phyloP scores from a whole-genome alignment of 2,329 filamentous ascomycete genomes.

The Epichloe scottii region DNA sequence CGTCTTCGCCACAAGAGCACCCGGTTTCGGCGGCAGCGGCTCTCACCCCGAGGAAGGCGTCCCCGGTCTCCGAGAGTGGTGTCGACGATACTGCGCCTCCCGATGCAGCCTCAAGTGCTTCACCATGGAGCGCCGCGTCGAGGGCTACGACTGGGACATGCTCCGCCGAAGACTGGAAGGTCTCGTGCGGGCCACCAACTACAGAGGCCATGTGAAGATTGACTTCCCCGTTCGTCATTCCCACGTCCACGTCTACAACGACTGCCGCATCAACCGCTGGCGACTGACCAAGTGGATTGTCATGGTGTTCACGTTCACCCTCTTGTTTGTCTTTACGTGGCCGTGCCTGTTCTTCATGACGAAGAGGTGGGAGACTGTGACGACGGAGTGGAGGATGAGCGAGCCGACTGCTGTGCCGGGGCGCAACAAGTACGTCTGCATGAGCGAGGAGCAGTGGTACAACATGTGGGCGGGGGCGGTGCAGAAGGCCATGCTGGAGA shows the following conservation, averaged over 20 bases:
- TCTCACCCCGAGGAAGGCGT: constrained; percentile 17
- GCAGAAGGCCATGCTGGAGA: constrained; percentile 43
- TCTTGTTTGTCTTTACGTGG: constrained; percentile 60
- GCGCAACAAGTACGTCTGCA: constrained; percentile 35
- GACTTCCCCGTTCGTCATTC: constrained; percentile 45
- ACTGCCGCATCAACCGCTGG: constrained; percentile 50
- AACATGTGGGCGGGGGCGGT: constrained; percentile 50
- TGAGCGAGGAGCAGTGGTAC: constrained; percentile 49
- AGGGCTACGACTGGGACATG: constrained; percentile 46
- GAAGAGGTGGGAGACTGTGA: constrained; percentile 51
- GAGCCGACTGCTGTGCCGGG: constrained; percentile 16
- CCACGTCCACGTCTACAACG: constrained; percentile 50
- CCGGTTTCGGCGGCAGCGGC: constrained; percentile 24
- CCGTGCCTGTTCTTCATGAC: constrained; percentile 57
- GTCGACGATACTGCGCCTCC: constrained; percentile 51
- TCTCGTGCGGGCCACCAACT: constrained; percentile 53
- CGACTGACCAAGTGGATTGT: constrained; percentile 50
- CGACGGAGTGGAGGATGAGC: constrained; percentile 41
- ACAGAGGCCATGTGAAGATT: constrained; percentile 48
- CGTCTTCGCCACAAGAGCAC: constrained; percentile 38
- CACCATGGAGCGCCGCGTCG: constrained; percentile 36
- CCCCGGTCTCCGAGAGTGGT: constrained; percentile 44
- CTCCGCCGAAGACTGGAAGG: constrained; percentile 39
- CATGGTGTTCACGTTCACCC: constrained; percentile 52
- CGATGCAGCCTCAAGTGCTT: constrained; percentile 45